Evolutionary conservation across 1,139 yeast genomes (phyloP).

Genomic region (Lodderomyces jiufengensis): DNA sequence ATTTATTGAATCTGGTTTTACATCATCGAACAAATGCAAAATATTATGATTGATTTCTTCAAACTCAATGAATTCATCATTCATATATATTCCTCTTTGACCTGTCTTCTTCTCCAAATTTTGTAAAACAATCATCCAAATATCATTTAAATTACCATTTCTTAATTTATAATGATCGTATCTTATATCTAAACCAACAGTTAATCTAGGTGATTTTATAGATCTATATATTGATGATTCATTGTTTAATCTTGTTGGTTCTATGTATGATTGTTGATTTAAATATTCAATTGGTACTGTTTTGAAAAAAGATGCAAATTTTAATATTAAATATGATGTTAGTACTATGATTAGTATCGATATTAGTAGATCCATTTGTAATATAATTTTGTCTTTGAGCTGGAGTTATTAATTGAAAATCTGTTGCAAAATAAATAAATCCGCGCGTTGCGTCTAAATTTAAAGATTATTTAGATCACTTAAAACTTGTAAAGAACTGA

Average conservation of each 20-base stretch:
- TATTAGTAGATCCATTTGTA: not conserved
- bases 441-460: no score
- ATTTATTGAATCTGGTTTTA: conserved; percentile 4
- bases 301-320: conserved; percentile 17
- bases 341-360: conserved; percentile 1
- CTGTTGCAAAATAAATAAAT: no score
- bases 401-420: no score
- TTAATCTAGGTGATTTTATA: conserved; percentile 44
- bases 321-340: not conserved
- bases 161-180: conserved; percentile 58
- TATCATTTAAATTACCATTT: conserved; percentile 65
- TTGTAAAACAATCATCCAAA: conserved; percentile 39
- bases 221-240: conserved; percentile 69
- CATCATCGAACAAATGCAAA: conserved; percentile 2
- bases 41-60: conserved; percentile 22
- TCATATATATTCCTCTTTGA: conserved; percentile 16
- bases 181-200: conserved; percentile 64
- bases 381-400: no score
- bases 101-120: not conserved
- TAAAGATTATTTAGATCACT: no score
- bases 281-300: conserved; percentile 61
- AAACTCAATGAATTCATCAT: conserved; percentile 16
- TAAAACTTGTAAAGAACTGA: no score
- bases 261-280: conserved; percentile 53
- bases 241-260: conserved; percentile 50